These are phyloP conservation scores for Globisporangium nagaii DNA, from an alignment of 352 stramenopile species.

Conservation along the genomic window DNA sequence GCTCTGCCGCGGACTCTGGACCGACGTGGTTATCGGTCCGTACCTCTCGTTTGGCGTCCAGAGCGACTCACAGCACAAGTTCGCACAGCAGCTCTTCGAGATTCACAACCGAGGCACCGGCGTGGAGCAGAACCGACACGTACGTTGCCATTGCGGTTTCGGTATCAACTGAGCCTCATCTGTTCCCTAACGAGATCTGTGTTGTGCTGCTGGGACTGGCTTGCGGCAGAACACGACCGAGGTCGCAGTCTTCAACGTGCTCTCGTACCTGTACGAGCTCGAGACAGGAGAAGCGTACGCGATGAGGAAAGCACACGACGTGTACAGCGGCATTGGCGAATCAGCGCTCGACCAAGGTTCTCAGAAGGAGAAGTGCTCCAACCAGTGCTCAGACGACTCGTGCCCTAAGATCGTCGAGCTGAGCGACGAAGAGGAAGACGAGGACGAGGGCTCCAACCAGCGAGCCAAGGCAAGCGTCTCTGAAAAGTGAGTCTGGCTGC, in stretches of 20 bases:
- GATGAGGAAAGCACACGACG: constrained; percentile 86
- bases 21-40: constrained; percentile 88
- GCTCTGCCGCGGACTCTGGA: constrained; percentile 85
- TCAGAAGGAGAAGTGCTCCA: not conserved
- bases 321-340: constrained; percentile 83
- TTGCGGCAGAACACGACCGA: constrained; percentile 89
- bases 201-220: not conserved
- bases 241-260: constrained; percentile 90
- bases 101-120: constrained; percentile 91
- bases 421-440: constrained; percentile 7
- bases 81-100: constrained; percentile 88
- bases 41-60: constrained; percentile 90
- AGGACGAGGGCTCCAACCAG: constrained; percentile 10
- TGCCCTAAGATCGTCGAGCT: constrained; percentile 23
- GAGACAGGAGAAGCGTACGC: constrained; percentile 84
- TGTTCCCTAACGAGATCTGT: not conserved
- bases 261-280: constrained; percentile 89
- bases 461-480: not conserved
- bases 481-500: constrained; percentile 11
- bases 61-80: constrained; percentile 60
- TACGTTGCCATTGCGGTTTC: constrained; percentile 14
- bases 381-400: constrained; percentile 4
- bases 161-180: not conserved
- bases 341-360: constrained; percentile 16
- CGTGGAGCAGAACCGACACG: constrained; percentile 92